phyloP scores from a whole-genome alignment of 768 basidiomycete species.

The Mycena vulgaris region DNA sequence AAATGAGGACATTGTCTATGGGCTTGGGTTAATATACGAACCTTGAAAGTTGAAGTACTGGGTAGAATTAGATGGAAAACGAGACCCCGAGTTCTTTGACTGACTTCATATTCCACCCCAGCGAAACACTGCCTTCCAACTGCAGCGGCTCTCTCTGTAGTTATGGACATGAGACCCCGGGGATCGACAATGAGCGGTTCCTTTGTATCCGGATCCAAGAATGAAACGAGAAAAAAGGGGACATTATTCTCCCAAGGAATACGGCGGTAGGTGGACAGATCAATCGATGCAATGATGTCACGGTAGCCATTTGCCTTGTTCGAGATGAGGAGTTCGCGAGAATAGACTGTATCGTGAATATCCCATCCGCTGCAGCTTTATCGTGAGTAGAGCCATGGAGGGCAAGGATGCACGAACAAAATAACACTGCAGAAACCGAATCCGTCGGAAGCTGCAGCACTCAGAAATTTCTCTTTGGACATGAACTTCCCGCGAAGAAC shows the following conservation, averaged over 20 bases:
- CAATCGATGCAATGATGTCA: conserved; percentile 89
- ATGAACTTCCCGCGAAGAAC: conserved; percentile 96
- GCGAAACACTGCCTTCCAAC: conserved; percentile 77
- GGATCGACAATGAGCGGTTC: conserved; percentile 88
- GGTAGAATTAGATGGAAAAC: conserved; percentile 10
- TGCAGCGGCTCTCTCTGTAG: conserved; percentile 64
- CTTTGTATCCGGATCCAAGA: conserved; percentile 89
- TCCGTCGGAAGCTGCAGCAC: conserved; percentile 82
- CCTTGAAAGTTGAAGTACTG: conserved; percentile 95
- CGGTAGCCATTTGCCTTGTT: conserved; percentile 94
- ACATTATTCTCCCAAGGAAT: conserved; percentile 94
- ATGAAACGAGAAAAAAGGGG: conserved; percentile 94
- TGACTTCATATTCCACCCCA: conserved; percentile 95
- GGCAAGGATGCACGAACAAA: conserved; percentile 71
- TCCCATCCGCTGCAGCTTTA: conserved; percentile 83
- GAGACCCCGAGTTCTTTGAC: conserved; percentile 37
- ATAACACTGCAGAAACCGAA: conserved; percentile 96
- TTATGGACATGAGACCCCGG: conserved; percentile 80
- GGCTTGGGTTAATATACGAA: conserved; percentile 41
- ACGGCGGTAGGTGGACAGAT: conserved; percentile 88
- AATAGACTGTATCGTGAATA: conserved; percentile 90
- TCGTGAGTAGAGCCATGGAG: conserved; percentile 10
- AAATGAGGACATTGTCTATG: not conserved
- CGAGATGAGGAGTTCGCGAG: conserved; percentile 89
- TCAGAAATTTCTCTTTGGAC: conserved; percentile 93